Evolutionary conservation across 1,284 basidiomycete species (phyloP), one percentile per base, ranked within the genome.

Genomic region (Ceratobasidium sp.): DNA sequence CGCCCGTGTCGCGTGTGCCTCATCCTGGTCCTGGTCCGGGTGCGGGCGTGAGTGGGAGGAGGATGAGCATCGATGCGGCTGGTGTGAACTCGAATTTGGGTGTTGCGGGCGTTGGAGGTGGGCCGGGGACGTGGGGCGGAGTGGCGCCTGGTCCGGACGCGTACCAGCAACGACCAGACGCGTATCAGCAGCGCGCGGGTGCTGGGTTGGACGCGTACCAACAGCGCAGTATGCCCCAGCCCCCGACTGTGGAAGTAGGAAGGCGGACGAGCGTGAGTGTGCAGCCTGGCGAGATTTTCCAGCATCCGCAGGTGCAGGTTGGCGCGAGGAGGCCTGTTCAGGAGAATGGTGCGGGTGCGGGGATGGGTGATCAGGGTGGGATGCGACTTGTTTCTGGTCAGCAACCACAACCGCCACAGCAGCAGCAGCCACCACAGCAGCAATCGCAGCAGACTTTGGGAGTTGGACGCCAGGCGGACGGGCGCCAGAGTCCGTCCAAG

Each of bases 81-180:
- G 46, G 21, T 26, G 32, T 38, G 35, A 38, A 38, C 35, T 38
- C 35, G 35, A 11, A 11, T 11, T 38, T 38, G 35, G 35, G 35
- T 11, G 35, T n/a, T 21, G 52, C 35, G 11, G 18, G 7, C 4
- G 23, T 28, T 11, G 46, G 67, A 9, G 67, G 67, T 13, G 67
- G 67, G 1, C 67, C 67, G n/a, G 67, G 67, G n/a, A 70, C 67
- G n/a, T 70, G 67, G 67, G 67, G 67, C 9, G 67, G 67, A 23
- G 46, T 59, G 14, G 67, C 54, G 35, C 62, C 62, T 3, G 38
- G 49, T 32, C 55, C 55, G 13, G 8, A 28, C 21, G 21, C 26
- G 21, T 14, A 28, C 35, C 55, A 58, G 32, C 35, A 38, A 38
- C 35, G 35, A 5, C 11, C 11, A 11, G 35, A 38, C 35, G 35